A percentile compares a stretch with the other conserved stretches of the same genome.
These are phyloP conservation scores for Cystobasidium tubakii DNA, from an alignment of 768 basidiomycete species.

Conservation along the genomic window DNA sequence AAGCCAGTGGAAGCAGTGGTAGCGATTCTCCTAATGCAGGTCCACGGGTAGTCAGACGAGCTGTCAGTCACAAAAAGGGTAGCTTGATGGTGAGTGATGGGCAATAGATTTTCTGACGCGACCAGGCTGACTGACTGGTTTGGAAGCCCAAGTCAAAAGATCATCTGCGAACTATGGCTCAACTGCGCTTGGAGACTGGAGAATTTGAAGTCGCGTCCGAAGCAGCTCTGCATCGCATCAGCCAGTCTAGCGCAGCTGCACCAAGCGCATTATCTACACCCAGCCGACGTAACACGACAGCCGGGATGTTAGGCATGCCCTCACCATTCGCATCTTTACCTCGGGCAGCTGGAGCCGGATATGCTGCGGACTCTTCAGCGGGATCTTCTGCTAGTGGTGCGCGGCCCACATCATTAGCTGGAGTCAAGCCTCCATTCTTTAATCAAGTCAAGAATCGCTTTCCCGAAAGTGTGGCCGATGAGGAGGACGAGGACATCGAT, in stretches of 20 bases:
- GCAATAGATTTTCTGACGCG: background rate
- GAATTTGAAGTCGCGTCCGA: conserved; percentile 43
- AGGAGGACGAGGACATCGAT: conserved; percentile 18
- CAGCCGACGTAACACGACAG: background rate
- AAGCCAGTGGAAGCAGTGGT: background rate
- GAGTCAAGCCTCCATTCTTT: background rate
- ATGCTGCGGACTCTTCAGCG: background rate
- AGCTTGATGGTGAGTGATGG: conserved; percentile 30
- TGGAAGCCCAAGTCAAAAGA: conserved; percentile 44
- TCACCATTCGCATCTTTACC: background rate
- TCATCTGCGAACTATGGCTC: conserved; percentile 41
- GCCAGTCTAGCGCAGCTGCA: conserved; percentile 37
- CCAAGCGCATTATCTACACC: conserved; percentile 1
- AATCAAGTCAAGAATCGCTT: conserved; percentile 33
- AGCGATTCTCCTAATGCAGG: background rate
- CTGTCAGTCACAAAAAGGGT: conserved; percentile 31
- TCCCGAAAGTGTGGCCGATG: conserved; percentile 33
- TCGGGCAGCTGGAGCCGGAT: background rate
- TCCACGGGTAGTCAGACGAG: conserved; percentile 14
- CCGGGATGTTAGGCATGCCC: background rate
- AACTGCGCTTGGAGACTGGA: conserved; percentile 39
- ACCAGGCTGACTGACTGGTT: background rate
- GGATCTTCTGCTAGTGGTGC: background rate
- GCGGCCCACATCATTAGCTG: background rate
- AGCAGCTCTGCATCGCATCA: conserved; percentile 43